A percentile compares a stretch with the other conserved stretches of the same genome.
These are phyloP conservation scores for Daldinia sp. DNA, from an alignment of 2,329 filamentous ascomycete genomes.

Conservation along the genomic window DNA sequence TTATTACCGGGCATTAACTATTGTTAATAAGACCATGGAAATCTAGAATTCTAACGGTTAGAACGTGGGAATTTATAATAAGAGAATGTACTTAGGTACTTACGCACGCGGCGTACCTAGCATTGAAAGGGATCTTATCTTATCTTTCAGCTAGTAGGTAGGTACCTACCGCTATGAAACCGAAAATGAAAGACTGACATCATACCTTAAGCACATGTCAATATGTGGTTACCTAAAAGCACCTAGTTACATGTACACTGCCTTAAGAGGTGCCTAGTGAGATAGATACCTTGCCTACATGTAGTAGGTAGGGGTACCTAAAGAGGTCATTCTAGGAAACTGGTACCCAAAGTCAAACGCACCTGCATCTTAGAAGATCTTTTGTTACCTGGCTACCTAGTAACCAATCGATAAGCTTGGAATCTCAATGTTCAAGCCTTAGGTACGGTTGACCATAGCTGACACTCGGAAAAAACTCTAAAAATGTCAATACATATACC, in stretches of 20 bases:
- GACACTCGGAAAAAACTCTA: too few species aligned
- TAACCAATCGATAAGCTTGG: slow-evolving; percentile 35
- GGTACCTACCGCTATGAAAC: slow-evolving; percentile 11
- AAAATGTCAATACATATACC: too few species aligned
- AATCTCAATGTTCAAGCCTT: too few species aligned
- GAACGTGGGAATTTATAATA: not conserved
- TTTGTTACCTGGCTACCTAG: slow-evolving; percentile 15
- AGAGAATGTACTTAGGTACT: not conserved
- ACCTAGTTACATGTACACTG: too few species aligned
- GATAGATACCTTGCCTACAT: not conserved
- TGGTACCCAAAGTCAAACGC: too few species aligned
- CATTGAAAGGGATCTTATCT: too few species aligned
- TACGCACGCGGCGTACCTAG: not conserved
- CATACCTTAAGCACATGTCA: too few species aligned
- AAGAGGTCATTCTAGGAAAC: too few species aligned
- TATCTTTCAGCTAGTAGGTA: too few species aligned
- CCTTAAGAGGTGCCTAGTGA: not conserved
- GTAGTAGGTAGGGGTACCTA: not conserved
- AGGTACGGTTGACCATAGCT: too few species aligned
- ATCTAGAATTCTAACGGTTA: not conserved
- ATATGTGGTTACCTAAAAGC: too few species aligned
- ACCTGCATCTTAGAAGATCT: slow-evolving; percentile 26
- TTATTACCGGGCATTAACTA: not conserved
- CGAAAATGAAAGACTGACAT: slow-evolving; percentile 10
- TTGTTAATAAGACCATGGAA: not conserved